phyloP scores from a whole-genome alignment of 2,329 filamentous ascomycete genomes.

The Cytospora chrysosperma region DNA sequence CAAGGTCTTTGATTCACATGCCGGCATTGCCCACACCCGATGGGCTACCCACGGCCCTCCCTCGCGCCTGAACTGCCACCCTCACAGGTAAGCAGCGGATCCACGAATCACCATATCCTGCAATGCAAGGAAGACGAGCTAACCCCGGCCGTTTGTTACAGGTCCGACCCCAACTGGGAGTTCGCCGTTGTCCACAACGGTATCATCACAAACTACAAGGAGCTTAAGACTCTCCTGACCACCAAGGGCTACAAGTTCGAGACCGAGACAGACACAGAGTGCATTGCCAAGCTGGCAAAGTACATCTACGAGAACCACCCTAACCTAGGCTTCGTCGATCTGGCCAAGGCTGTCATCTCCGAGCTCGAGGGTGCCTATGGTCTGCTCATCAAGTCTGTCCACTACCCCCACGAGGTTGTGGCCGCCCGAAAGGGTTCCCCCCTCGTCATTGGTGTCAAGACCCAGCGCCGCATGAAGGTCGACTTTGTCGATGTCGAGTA shows the following conservation, averaged over 20 bases:
- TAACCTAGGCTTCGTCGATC: conserved; percentile 90
- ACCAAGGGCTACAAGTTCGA: conserved; percentile 98
- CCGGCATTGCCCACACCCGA: conserved; percentile 96
- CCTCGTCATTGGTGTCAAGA: conserved; percentile 94
- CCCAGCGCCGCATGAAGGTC: conserved; percentile 99
- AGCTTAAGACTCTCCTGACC: conserved; percentile 88
- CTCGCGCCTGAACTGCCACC: conserved; percentile 94
- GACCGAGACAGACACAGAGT: conserved; percentile 99
- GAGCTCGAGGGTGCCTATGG: conserved; percentile 98
- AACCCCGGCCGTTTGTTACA: conserved; percentile 37
- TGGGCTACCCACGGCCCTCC: conserved; percentile 98
- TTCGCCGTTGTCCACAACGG: conserved; percentile 98
- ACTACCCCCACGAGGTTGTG: conserved; percentile 97
- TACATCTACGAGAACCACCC: conserved; percentile 96
- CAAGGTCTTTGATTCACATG: conserved; percentile 97
- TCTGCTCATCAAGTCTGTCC: conserved; percentile 94
- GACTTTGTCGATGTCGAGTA: conserved; percentile 99
- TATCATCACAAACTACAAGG: conserved; percentile 99
- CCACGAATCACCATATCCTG: background rate
- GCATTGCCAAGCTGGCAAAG: conserved; percentile 98
- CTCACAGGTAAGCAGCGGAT: conserved; percentile 72
- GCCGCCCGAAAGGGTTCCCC: conserved; percentile 98
- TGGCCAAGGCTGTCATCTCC: conserved; percentile 96
- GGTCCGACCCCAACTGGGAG: conserved; percentile 93
- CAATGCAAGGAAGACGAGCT: conserved; percentile 1